These are phyloP conservation scores for Eucalyptus marginata DNA, from an alignment of 345 rosid genomes.

Conservation along the genomic window DNA sequence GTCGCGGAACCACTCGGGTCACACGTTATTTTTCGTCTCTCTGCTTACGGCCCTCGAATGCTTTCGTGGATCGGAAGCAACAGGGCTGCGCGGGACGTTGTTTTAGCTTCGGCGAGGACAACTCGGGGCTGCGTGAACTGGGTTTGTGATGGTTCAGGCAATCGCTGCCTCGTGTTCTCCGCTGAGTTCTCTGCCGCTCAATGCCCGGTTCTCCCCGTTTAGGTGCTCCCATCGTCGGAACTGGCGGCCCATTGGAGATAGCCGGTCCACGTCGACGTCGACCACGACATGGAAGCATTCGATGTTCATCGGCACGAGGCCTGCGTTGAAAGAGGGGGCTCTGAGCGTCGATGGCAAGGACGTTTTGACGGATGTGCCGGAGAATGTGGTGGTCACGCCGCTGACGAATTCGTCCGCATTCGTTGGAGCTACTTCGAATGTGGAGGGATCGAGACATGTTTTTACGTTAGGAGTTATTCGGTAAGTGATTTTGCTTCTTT, in stretches of 20 bases:
- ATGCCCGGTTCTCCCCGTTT: neutral
- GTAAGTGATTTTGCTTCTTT: conserved; percentile 3
- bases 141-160: neutral
- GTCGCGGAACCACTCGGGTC: neutral
- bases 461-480: conserved; percentile 40
- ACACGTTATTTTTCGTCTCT: neutral
- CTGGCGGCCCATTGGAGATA: neutral
- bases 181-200: neutral
- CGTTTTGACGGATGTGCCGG: conserved; percentile 21
- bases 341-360: conserved; percentile 17
- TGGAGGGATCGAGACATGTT: conserved; percentile 22
- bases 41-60: neutral
- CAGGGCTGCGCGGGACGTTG: neutral
- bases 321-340: conserved; percentile 22
- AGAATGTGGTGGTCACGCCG: conserved; percentile 24
- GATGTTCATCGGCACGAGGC: conserved; percentile 22
- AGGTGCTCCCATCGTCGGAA: neutral
- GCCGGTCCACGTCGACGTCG: neutral
- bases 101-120: neutral
- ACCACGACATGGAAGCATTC: conserved; percentile 14
- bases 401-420: conserved; percentile 22
- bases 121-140: neutral
- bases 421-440: conserved; percentile 30
- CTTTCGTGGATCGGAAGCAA: neutral
- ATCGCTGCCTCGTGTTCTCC: neutral